Percentiles rank a stretch among this genome's conserved stretches.
Evolutionary conservation across 169 alveolate species (phyloP).

Genomic region (Cryptosporidium parvum): DNA sequence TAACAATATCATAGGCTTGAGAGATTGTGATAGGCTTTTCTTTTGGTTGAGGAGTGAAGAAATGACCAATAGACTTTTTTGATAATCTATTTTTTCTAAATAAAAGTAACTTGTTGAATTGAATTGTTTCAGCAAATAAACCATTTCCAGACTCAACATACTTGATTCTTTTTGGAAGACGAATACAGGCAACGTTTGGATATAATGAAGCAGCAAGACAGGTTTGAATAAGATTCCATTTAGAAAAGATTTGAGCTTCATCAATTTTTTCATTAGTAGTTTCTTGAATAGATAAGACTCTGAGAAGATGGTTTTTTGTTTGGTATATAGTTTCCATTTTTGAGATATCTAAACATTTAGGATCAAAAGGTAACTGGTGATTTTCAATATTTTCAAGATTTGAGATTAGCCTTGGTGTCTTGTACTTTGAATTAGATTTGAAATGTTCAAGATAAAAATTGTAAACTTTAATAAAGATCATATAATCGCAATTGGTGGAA

Average conservation of each 20-base stretch:
- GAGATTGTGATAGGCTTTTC: conserved; percentile 12
- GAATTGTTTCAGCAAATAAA: conserved; percentile 41
- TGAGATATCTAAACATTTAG: conserved; percentile 23
- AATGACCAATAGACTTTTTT: conserved; percentile 17
- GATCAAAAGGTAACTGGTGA: conserved; percentile 53
- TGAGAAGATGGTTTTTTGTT: conserved; percentile 34
- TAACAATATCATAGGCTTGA: conserved; percentile 29
- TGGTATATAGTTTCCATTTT: conserved; percentile 65
- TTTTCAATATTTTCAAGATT: conserved; percentile 7
- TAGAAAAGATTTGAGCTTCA: conserved; percentile 33
- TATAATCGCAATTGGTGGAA: conserved; percentile 44
- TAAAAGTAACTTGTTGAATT: conserved; percentile 30
- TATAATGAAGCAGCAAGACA: conserved; percentile 62
- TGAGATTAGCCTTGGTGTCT: background rate
- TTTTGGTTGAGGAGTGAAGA: conserved; percentile 19
- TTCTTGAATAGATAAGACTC: conserved; percentile 18
- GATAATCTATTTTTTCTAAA: conserved; percentile 27
- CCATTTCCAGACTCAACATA: conserved; percentile 52
- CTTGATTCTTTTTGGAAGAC: conserved; percentile 60
- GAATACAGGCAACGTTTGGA: conserved; percentile 55
- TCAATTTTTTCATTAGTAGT: background rate
- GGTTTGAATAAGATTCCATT: conserved; percentile 48
- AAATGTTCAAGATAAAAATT: conserved; percentile 17
- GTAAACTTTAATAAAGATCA: conserved; percentile 53
- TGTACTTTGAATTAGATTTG: background rate